Percentiles rank a stretch among this genome's conserved stretches.
Conservation (phyloP, 345 rosid species). For the Eucalyptus urophylla region DNA sequence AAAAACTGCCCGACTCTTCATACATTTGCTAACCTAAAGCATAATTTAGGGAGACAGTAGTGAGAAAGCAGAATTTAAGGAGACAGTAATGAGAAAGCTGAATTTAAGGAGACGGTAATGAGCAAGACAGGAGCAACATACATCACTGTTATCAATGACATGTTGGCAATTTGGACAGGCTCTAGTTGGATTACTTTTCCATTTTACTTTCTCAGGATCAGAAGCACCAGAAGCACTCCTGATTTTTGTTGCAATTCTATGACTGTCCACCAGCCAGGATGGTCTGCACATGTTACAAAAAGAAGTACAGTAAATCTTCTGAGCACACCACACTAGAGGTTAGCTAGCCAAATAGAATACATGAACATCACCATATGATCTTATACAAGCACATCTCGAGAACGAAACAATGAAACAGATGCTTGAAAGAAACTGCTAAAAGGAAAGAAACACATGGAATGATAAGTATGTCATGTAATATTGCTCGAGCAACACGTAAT, state of each 20-base stretch:
- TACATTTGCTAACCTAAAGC: neutral
- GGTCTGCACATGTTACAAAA: conserved; percentile 26
- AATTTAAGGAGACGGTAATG: neutral
- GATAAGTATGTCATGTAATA: neutral
- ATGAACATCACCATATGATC: neutral
- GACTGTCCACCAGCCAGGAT: conserved; percentile 81
- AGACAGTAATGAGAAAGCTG: neutral
- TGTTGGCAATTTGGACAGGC: conserved; percentile 78
- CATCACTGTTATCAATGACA: conserved; percentile 80
- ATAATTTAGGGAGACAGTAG: neutral
- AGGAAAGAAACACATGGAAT: neutral
- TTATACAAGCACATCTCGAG: neutral
- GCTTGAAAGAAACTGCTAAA: neutral
- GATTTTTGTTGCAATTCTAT: conserved; percentile 75
- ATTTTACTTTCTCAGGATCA: conserved; percentile 35
- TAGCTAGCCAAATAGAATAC: neutral
- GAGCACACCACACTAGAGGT: neutral
- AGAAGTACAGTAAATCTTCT: neutral
- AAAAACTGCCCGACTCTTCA: neutral
- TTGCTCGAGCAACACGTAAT: neutral
- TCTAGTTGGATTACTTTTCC: conserved; percentile 77
- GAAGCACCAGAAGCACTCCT: conserved; percentile 52
- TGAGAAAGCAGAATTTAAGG: neutral
- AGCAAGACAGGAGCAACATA: conserved; percentile 8
- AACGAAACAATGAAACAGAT: neutral